A percentile compares a stretch with the other conserved stretches of the same genome.
phyloP scores from a whole-genome alignment of 2,329 filamentous ascomycete genomes.

The Cadophora sp. region DNA sequence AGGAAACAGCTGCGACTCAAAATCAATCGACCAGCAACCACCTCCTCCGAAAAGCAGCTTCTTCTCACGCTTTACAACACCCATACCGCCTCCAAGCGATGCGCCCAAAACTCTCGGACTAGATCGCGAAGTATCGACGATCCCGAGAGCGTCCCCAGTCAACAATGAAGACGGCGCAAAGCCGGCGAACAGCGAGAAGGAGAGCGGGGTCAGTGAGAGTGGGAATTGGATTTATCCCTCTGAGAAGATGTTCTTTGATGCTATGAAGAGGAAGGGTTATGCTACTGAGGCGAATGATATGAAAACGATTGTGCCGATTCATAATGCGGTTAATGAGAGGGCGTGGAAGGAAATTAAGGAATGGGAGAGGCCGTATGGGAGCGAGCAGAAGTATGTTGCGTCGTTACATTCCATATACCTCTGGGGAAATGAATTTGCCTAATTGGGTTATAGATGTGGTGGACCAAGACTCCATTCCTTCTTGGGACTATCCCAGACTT shows the following conservation, averaged over 20 bases:
- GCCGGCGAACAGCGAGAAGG: slow-evolving; percentile 78
- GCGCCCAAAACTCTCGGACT: slow-evolving; percentile 56
- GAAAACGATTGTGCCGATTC: slow-evolving; percentile 91
- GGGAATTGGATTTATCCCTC: slow-evolving; percentile 98
- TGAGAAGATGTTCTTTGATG: slow-evolving; percentile 97
- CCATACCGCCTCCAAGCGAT: slow-evolving; percentile 22
- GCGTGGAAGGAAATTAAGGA: slow-evolving; percentile 91
- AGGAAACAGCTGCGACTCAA: slow-evolving; percentile 46
- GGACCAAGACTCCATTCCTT: slow-evolving; percentile 88
- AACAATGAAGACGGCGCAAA: slow-evolving; percentile 49
- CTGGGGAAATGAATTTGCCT: not conserved
- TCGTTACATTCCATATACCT: not conserved
- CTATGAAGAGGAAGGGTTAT: slow-evolving; percentile 90
- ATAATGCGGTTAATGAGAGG: slow-evolving; percentile 97
- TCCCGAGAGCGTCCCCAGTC: slow-evolving; percentile 66
- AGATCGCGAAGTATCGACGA: slow-evolving; percentile 78
- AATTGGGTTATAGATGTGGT: slow-evolving; percentile 59
- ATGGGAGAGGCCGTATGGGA: slow-evolving; percentile 79
- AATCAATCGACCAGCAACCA: slow-evolving; percentile 46
- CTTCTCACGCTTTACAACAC: slow-evolving; percentile 34
- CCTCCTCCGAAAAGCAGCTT: slow-evolving; percentile 39
- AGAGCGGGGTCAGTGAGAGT: slow-evolving; percentile 70
- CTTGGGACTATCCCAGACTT: slow-evolving; percentile 68
- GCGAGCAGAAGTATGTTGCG: slow-evolving; percentile 59
- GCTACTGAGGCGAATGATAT: slow-evolving; percentile 76